phyloP scores from a whole-genome alignment of 2,329 filamentous ascomycete species.

The Cytospora chrysosperma region DNA sequence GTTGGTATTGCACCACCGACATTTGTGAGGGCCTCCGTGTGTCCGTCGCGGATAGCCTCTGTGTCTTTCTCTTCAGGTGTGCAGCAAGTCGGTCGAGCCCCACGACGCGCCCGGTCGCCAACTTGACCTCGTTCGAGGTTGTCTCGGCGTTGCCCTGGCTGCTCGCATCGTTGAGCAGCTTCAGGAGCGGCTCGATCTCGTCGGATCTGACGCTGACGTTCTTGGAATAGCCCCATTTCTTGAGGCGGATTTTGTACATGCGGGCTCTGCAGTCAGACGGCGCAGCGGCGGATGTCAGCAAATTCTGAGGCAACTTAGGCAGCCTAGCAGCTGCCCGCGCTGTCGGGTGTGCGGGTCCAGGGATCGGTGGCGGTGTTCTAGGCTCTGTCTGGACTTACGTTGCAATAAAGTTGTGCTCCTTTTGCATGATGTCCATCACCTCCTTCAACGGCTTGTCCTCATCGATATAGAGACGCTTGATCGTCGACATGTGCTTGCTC shows the following conservation, averaged over 20 bases:
- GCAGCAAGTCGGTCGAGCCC: slow-evolving; percentile 22
- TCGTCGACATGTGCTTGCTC: slow-evolving; percentile 24
- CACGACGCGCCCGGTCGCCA: slow-evolving; percentile 21
- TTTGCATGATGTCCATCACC: slow-evolving; percentile 26
- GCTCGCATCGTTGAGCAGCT: slow-evolving; percentile 21
- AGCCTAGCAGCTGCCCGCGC: neutral
- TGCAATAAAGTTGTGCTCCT: slow-evolving; percentile 26
- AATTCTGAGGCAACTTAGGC: neutral
- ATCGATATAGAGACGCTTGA: slow-evolving; percentile 27
- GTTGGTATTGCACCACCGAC: slow-evolving; percentile 1
- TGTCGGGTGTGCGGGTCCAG: neutral
- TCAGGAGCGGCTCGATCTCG: slow-evolving; percentile 21
- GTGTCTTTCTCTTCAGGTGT: slow-evolving; percentile 22
- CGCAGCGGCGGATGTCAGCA: slow-evolving; percentile 12
- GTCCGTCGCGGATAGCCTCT: slow-evolving; percentile 14
- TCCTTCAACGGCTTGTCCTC: slow-evolving; percentile 27
- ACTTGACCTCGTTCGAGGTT: slow-evolving; percentile 18
- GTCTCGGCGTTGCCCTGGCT: slow-evolving; percentile 19
- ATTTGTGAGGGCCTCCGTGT: neutral
- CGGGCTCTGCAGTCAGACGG: slow-evolving; percentile 12
- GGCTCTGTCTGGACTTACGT: slow-evolving; percentile 23
- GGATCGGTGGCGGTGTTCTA: neutral
- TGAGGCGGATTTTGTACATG: slow-evolving; percentile 25
- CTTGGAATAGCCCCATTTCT: slow-evolving; percentile 25
- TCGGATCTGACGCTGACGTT: slow-evolving; percentile 25